Evolutionary conservation across 176 grass and related monocot genomes (phyloP), one percentile per base, ranked within the genome.

Genomic region (Aegilops tauschii): DNA sequence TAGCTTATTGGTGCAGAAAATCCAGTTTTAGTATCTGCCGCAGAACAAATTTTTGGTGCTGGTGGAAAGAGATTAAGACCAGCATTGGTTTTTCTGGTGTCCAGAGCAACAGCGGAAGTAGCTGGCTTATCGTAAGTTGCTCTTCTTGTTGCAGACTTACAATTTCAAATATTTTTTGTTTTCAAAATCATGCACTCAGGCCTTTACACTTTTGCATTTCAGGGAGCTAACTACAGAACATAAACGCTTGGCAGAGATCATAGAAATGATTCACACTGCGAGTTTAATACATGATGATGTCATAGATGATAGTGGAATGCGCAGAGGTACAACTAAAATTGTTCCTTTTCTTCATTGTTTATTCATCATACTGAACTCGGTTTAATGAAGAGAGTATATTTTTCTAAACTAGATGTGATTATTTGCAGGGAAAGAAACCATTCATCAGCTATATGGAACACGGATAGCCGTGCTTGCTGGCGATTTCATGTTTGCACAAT

Each of bases 181-280:
- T 73, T 72, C 8, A 11, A 11, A 37, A 77, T 25, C 64, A 52
- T 77, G 42, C 13, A 61, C 69, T 90, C 65, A 81, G 8, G 62
- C 25, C 18, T 88, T 83, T 81, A 52, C 63, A 13, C 37, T 29
- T 27, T 39, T 83, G 42, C 45, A 75, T 82, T 86, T 1, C 92
- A 99, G 97, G 90, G 94, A 96, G 49, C 83, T 99, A 69, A 96
- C 92, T 35, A 87, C 77, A 65, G 88, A 93, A 84, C 97, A 99
- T 87, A 89, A 89, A 87, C 85, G 92, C 21, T 87, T 96, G 84
- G 94, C 94, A 68, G 97, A 94, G 87, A 99, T 96, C 86, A 99
- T 99, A 83, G 97, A 99, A 92, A 96, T 99, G 94, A 99, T 96
- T 79, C 97, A 99, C 87, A 99, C 94, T 71, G 97, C 97, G 88